Conservation (phyloP, 192 early-diverging fungal species). For the Entomortierella lignicola region DNA sequence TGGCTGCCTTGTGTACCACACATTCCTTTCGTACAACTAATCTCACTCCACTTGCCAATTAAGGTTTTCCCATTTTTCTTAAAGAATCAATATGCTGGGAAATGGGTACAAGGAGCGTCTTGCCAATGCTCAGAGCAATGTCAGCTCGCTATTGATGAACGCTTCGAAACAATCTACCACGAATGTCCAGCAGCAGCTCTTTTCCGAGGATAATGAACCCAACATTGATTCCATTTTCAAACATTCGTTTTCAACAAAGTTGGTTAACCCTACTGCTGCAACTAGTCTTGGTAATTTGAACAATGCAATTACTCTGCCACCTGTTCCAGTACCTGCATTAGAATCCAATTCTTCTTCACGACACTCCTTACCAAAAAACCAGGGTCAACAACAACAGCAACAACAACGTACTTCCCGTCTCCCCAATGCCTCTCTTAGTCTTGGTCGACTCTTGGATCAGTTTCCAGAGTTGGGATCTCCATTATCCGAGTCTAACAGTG, state of each 20-base stretch:
- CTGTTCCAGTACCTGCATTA: slow-evolving; percentile 17
- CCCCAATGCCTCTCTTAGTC: slow-evolving; percentile 11
- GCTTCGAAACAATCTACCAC: slow-evolving; percentile 19
- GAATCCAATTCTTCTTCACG: slow-evolving; percentile 50
- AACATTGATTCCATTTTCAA: slow-evolving; percentile 1
- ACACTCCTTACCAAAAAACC: background rate
- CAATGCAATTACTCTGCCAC: slow-evolving; percentile 1
- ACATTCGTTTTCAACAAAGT: slow-evolving; percentile 16
- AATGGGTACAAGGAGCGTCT: slow-evolving; percentile 54
- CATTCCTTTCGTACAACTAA: background rate
- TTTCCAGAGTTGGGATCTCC: slow-evolving; percentile 21
- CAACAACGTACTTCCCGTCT: slow-evolving; percentile 31
- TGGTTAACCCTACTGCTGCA: background rate
- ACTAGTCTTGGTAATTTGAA: background rate
- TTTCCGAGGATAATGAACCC: slow-evolving; percentile 25
- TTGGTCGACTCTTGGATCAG: slow-evolving; percentile 19
- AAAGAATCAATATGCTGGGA: slow-evolving; percentile 22
- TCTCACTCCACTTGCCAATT: background rate
- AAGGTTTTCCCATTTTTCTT: background rate
- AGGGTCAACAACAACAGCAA: slow-evolving; percentile 5
- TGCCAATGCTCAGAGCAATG: slow-evolving; percentile 27
- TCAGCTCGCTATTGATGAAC: slow-evolving; percentile 32
- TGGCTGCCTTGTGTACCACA: too few species aligned
- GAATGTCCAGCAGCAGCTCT: slow-evolving; percentile 3
- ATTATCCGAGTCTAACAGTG: background rate